Base-by-base conservation (phyloP, 495 filamentous ascomycete genomes). In the Penicillium samsonianum region DNA sequence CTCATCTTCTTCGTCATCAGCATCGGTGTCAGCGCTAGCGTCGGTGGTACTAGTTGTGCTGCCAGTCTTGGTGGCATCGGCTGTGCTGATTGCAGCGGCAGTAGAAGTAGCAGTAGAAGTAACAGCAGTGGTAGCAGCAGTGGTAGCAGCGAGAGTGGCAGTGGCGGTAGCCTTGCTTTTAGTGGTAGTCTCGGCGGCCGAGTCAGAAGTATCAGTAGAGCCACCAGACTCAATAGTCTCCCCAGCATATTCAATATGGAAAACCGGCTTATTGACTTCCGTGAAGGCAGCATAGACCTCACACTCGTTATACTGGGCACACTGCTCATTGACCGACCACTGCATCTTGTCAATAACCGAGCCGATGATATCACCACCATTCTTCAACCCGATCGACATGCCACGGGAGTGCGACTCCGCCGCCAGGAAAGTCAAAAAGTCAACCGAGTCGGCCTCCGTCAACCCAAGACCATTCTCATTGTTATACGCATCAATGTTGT, bases 281-380 rank as follows among this genome's bases (percentile, higher is more conserved):
- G 83, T 77, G 63, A 90, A 90, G 16, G 81, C 71, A 9, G 72
- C 66, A 60, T 83, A 88, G 4, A 64, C 72, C 31, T 73, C 73
- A 61, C 87, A 90, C 60, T 87, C 83, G 10, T 74, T 58, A 41
- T 83, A 81, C 66, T 84, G 65, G 1, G 80, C 82, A 65, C 88
- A 91, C 68, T 90, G 83, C 75, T 91, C 88, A 68, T 90, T 89
- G 46, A 91, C 85, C 7, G 74, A 77, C 76, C 87, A 91, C 55
- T 90, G 78, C 63, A 86, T 81, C 2, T 80, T 72, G 14, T 68
- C 63, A 4, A 90, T 64, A 0, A 88, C 84, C 0, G 71, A 57
- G 17, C 74, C 66, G 35, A 90, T 80, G 53, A 91, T 84, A 23
- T 73, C 77, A 3, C 76, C 81, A 1, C 80, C 82, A 56, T 90